Percentiles rank a stretch among this genome's conserved stretches.
Conservation (phyloP, 2,329 filamentous ascomycete genomes). For the Exserohilum rostratum region DNA sequence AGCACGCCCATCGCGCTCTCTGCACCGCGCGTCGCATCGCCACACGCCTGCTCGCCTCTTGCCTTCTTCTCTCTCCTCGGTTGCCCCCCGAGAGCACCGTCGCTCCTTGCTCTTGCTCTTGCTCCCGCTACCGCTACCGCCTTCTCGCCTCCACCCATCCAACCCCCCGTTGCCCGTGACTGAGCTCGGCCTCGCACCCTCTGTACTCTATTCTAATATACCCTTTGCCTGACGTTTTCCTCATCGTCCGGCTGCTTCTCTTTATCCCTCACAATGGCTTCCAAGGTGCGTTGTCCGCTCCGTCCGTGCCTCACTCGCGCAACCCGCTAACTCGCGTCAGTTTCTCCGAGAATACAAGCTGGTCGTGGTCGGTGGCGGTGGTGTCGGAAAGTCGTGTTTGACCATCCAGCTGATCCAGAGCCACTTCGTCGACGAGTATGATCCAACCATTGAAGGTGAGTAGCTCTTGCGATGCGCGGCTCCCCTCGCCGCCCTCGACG, state of each 20-base stretch:
- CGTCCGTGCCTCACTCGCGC: constrained; percentile 2
- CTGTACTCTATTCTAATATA: constrained; percentile 1
- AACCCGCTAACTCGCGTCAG: constrained; percentile 43
- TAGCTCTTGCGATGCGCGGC: constrained; percentile 12
- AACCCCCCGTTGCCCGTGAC: constrained; percentile 2
- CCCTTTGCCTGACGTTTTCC: constrained; percentile 3
- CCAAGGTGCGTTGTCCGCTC: constrained; percentile 39
- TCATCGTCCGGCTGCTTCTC: constrained; percentile 17
- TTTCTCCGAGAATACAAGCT: constrained; percentile 62
- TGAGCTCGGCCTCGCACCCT: constrained; percentile 4
- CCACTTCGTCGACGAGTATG: constrained; percentile 99
- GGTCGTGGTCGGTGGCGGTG: constrained; percentile 96
- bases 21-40: constrained; percentile 20
- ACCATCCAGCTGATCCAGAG: constrained; percentile 83
- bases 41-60: constrained; percentile 3
- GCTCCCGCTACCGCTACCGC: no score
- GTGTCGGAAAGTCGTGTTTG: constrained; percentile 98
- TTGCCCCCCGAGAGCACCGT: constrained; percentile 11
- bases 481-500: neutral
- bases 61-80: no score
- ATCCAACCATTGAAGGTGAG: constrained; percentile 97
- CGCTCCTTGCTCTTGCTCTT: constrained; percentile 8
- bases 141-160: constrained; percentile 11
- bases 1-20: constrained; percentile 10
- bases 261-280: constrained; percentile 41